phyloP scores from a whole-genome alignment of 1,284 basidiomycete species.

The Moesziomyces aphidis region DNA sequence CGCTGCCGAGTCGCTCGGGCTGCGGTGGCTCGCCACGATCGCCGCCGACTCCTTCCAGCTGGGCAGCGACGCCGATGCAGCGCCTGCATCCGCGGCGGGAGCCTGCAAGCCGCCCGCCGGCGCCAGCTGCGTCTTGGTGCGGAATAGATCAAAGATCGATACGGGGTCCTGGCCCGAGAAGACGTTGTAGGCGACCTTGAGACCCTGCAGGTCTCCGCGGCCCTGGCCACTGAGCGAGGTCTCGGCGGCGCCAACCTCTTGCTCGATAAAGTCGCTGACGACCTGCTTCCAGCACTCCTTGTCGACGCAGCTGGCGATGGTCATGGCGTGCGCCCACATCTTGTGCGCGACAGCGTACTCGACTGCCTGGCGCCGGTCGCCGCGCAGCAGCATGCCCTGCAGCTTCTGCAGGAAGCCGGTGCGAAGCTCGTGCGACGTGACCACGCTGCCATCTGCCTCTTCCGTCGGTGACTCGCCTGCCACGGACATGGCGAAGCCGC shows the following conservation, averaged over 20 bases:
- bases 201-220: constrained; percentile 53
- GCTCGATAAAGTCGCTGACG: constrained; percentile 84
- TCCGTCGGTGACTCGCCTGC: constrained; percentile 3
- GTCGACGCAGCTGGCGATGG: constrained; percentile 92
- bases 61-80: constrained; percentile 74
- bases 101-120: constrained; percentile 33
- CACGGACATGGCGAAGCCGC: not conserved
- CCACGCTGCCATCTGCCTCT: constrained; percentile 20
- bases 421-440: constrained; percentile 56
- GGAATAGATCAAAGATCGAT: constrained; percentile 57
- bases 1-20: constrained; percentile 75
- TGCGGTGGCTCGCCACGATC: constrained; percentile 82
- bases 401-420: constrained; percentile 57
- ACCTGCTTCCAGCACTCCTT: constrained; percentile 93
- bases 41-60: constrained; percentile 89
- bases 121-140: constrained; percentile 52
- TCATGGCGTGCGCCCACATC: constrained; percentile 95
- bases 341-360: constrained; percentile 86
- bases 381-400: constrained; percentile 70
- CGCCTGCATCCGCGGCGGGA: constrained; percentile 66
- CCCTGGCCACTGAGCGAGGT: constrained; percentile 15
- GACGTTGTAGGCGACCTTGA: constrained; percentile 64
- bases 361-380: constrained; percentile 87
- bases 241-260: constrained; percentile 74
- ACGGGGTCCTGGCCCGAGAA: constrained; percentile 61